Evolutionary conservation across 768 basidiomycete genomes (phyloP).

Genomic region (Coprinopsis sp.): DNA sequence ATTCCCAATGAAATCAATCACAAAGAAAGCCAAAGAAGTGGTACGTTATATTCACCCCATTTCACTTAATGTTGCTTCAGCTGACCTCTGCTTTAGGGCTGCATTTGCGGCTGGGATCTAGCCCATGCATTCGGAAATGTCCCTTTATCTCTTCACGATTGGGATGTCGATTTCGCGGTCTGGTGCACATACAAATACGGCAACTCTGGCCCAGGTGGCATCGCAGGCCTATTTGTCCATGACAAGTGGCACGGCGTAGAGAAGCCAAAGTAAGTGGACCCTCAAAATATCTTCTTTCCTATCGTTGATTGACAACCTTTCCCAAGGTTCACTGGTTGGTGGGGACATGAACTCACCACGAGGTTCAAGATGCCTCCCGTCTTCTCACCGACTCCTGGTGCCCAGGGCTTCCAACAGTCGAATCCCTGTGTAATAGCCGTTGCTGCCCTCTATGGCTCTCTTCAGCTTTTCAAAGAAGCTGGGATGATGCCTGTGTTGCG

Average conservation of each 20-base stretch:
- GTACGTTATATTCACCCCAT: constrained; percentile 34
- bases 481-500: constrained; percentile 72
- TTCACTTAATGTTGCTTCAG: neutral
- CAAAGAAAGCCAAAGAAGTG: constrained; percentile 78
- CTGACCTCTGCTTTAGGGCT: constrained; percentile 54
- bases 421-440: constrained; percentile 84
- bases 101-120: constrained; percentile 93
- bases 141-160: constrained; percentile 81
- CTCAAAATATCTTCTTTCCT: neutral
- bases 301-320: constrained; percentile 1
- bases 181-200: constrained; percentile 99
- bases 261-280: constrained; percentile 53
- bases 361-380: constrained; percentile 86
- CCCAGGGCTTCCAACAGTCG: constrained; percentile 94
- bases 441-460: constrained; percentile 76
- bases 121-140: constrained; percentile 97
- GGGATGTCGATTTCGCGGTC: constrained; percentile 95
- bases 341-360: constrained; percentile 87
- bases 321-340: constrained; percentile 88
- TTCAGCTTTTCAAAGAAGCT: constrained; percentile 73
- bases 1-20: constrained; percentile 85
- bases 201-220: constrained; percentile 95
- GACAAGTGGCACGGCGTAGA: constrained; percentile 67
- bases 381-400: constrained; percentile 84
- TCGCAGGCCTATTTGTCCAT: constrained; percentile 90